These are phyloP conservation scores for Peronospora farinosa DNA, from an alignment of 352 stramenopile species.

Conservation along the genomic window DNA sequence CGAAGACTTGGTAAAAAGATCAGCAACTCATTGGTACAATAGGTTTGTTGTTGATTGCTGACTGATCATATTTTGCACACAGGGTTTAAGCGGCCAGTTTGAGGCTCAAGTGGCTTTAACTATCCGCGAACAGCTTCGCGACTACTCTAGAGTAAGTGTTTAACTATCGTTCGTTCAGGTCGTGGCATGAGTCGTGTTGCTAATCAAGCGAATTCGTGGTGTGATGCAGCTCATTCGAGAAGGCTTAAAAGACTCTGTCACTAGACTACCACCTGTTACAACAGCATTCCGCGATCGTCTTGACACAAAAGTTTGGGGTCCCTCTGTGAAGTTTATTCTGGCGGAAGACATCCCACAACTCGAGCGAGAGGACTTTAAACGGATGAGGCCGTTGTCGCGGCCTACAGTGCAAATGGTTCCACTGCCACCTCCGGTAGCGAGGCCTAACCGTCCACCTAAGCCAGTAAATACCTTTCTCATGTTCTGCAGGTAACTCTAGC, in stretches of 20 bases:
- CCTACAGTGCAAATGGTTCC: conserved; percentile 34
- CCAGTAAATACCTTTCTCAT: conserved; percentile 83
- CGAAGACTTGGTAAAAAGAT: conserved; percentile 55
- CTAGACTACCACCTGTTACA: conserved; percentile 47
- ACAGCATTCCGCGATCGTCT: conserved; percentile 54
- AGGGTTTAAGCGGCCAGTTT: conserved; percentile 76
- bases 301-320: conserved; percentile 55
- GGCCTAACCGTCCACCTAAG: conserved; percentile 70
- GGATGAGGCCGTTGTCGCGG: conserved; percentile 62
- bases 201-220: conserved; percentile 5
- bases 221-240: conserved; percentile 57
- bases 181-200: background rate
- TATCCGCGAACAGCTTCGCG: conserved; percentile 71
- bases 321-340: conserved; percentile 68
- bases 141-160: conserved; percentile 55
- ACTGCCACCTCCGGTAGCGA: conserved; percentile 20
- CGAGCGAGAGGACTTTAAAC: conserved; percentile 75
- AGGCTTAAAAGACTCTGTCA: conserved; percentile 54
- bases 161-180: background rate
- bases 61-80: conserved; percentile 3
- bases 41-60: background rate
- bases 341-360: conserved; percentile 66
- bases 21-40: background rate
- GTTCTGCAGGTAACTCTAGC: conserved; percentile 50
- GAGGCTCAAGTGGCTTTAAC: conserved; percentile 69